Evolutionary conservation across 2,329 filamentous ascomycete genomes (phyloP).

Genomic region (Neurospora sp.): DNA sequence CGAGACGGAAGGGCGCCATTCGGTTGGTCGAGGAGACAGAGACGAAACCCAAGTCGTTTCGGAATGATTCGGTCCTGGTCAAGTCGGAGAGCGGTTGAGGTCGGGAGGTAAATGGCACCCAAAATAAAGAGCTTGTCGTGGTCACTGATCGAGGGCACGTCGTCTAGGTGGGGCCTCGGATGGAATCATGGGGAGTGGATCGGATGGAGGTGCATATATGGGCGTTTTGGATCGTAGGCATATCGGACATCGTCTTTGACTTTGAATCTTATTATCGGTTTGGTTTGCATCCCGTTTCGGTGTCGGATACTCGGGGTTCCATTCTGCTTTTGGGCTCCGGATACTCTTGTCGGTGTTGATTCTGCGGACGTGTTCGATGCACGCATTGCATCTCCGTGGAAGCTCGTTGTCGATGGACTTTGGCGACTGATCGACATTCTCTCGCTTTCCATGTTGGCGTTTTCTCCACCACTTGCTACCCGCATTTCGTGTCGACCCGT

Average conservation of each 20-base stretch:
- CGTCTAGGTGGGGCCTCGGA: neutral
- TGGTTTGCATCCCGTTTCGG: neutral
- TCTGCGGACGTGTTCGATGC: neutral
- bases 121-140: neutral
- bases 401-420: neutral
- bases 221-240: neutral
- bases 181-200: neutral
- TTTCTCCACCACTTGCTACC: neutral
- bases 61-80: neutral
- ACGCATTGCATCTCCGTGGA: neutral
- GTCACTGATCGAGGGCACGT: neutral
- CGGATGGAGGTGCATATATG: neutral
- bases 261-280: neutral
- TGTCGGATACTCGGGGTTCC: neutral
- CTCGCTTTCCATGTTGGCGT: neutral
- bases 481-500: neutral
- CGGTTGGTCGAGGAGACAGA: constrained; percentile 9
- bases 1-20: constrained; percentile 7
- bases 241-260: neutral
- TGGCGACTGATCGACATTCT: neutral
- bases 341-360: neutral
- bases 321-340: neutral
- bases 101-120: neutral
- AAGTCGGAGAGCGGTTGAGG: neutral
- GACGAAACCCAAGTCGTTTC: neutral